Evolutionary conservation across 306 rosid species (phyloP), one percentile per base, ranked within the genome.

Genomic region (Mimosa bimucronata): DNA sequence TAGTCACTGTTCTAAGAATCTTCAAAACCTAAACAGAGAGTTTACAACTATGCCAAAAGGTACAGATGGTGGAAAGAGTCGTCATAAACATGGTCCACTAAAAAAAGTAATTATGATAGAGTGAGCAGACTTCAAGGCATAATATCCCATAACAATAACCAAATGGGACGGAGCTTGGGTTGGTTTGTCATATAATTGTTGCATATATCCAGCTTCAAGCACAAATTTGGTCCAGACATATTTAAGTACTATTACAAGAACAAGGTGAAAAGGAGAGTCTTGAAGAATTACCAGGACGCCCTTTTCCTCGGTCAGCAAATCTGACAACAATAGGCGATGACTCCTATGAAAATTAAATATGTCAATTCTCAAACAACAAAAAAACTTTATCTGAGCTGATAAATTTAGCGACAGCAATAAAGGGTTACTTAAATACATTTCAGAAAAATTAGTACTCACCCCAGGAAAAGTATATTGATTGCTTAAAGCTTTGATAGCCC

Each of bases 391-490:
- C 48, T 77, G 65, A 77, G 64, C 65, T 85, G 68, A 86, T 77
- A 48, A 69, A 64, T 79, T 10, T 53, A 83, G 77, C 19, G 57
- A 71, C 67, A 66, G 74, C 26, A 85, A 78, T 45, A 67, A 61
- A 71, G 23, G 61, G 76, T 62, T 71, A 29, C 69, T 67, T 34
- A 34, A 66, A 37, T 57, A 76, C 65, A 64, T 73, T 50, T 66
- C 28, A 52, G 38, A 62, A 74, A 72, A 44, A 55, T 12, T 16
- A 66, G 25, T 84, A 84, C 94, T 83, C 81, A 91, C 97, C 88
- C 97, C 97, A 53, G 89, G 87, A 89, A 94, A 92, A 76, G 79
- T 87, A 86, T 88, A 86, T 50, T 80, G 93, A 82, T 85, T 84
- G 82, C 74, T 94, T 87, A 94, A 82, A 80, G 94, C 91, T 79